These are phyloP conservation scores for Teunomyces atbi DNA, from an alignment of 805 yeast genomes.

Conservation along the genomic window DNA sequence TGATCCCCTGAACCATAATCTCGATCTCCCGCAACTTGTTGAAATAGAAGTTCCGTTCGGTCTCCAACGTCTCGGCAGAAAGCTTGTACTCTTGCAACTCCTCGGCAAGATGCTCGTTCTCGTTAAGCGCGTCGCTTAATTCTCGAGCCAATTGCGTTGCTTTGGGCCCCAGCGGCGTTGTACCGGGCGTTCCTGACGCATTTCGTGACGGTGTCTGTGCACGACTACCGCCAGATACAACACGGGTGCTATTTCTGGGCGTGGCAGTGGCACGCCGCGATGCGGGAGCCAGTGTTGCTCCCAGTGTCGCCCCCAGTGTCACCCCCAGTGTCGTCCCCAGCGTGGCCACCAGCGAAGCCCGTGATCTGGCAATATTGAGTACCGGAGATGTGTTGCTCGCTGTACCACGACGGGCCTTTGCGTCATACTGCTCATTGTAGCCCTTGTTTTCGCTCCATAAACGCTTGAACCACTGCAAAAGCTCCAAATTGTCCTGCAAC, in stretches of 20 bases:
- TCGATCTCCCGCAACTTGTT: slow-evolving; percentile 88
- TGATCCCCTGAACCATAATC: slow-evolving; percentile 61
- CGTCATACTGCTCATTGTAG: slow-evolving; percentile 63
- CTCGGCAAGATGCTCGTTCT: slow-evolving; percentile 39
- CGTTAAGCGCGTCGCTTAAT: slow-evolving; percentile 42
- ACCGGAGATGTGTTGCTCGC: background rate
- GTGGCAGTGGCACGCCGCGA: slow-evolving; percentile 8
- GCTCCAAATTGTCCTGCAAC: slow-evolving; percentile 91
- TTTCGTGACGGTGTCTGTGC: slow-evolving; percentile 7
- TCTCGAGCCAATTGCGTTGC: slow-evolving; percentile 31
- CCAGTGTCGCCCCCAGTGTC: background rate
- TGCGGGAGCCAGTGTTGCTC: slow-evolving; percentile 7
- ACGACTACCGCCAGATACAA: slow-evolving; percentile 1
- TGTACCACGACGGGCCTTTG: slow-evolving; percentile 32
- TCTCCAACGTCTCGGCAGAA: slow-evolving; percentile 64
- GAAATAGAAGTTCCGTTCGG: slow-evolving; percentile 88
- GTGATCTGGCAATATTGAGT: slow-evolving; percentile 1
- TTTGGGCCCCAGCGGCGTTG: slow-evolving; percentile 7
- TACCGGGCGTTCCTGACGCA: slow-evolving; percentile 1
- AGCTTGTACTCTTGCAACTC: slow-evolving; percentile 58
- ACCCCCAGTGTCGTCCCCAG: background rate
- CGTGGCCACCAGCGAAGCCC: slow-evolving; percentile 4
- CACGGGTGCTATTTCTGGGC: background rate
- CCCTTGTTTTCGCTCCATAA: slow-evolving; percentile 78
- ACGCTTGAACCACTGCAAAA: slow-evolving; percentile 86